A percentile compares a stretch with the other conserved stretches of the same genome.
Conservation (phyloP, 2,329 filamentous ascomycete genomes). For the Pseudogymnoascus pannorum region DNA sequence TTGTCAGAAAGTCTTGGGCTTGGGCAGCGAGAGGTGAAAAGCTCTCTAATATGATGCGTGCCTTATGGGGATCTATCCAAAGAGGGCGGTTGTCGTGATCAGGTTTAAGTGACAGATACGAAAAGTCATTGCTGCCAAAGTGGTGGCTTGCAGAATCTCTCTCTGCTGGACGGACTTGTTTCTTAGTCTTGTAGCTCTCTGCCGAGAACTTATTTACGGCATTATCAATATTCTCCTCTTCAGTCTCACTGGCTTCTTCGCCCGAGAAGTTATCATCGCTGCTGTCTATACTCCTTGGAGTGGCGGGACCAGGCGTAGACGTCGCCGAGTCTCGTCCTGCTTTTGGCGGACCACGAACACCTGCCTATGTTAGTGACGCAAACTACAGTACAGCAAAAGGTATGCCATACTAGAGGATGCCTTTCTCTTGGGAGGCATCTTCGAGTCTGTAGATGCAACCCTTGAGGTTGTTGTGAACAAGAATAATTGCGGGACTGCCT, state of each 20-base stretch:
- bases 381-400: conserved; percentile 20
- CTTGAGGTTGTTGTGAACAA: conserved; percentile 7
- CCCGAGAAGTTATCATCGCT: conserved; percentile 44
- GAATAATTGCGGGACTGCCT: neutral
- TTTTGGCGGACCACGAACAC: conserved; percentile 44
- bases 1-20: conserved; percentile 91
- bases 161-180: conserved; percentile 4
- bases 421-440: conserved; percentile 68
- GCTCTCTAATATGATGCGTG: conserved; percentile 85
- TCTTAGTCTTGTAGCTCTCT: conserved; percentile 22
- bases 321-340: conserved; percentile 48
- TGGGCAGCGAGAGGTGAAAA: conserved; percentile 82
- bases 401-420: conserved; percentile 43
- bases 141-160: conserved; percentile 29
- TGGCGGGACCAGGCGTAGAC: conserved; percentile 54
- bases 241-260: conserved; percentile 43
- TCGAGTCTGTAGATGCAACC: conserved; percentile 13
- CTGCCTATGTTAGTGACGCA: conserved; percentile 32
- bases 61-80: conserved; percentile 85
- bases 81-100: conserved; percentile 86
- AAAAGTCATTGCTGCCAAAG: conserved; percentile 54
- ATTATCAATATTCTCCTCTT: conserved; percentile 47
- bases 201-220: conserved; percentile 53
- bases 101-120: conserved; percentile 71
- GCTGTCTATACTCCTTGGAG: conserved; percentile 51